Conservation (phyloP, 345 rosid species). For the Salix purpurea region DNA sequence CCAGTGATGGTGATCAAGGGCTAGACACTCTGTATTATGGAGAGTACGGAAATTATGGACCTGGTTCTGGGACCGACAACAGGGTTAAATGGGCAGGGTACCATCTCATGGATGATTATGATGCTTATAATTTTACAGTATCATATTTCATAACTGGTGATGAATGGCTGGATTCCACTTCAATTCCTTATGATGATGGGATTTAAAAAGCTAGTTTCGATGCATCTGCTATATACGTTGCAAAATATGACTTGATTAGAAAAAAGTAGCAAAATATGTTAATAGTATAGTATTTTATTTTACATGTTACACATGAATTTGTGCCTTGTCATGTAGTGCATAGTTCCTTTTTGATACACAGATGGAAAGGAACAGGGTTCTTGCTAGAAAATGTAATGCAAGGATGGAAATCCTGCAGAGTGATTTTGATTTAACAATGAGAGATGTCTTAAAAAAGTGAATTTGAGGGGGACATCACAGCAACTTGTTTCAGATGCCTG, state of each 20-base stretch:
- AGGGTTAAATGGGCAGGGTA: constrained; percentile 38
- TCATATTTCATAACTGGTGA: constrained; percentile 63
- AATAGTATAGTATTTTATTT: neutral
- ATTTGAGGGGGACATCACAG: neutral
- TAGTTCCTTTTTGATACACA: neutral
- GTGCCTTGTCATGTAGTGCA: neutral
- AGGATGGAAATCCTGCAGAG: neutral
- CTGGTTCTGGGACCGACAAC: constrained; percentile 52
- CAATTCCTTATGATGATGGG: constrained; percentile 67
- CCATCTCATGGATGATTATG: constrained; percentile 58
- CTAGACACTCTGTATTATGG: constrained; percentile 63
- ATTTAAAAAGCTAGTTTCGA: constrained; percentile 28
- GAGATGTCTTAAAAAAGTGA: neutral
- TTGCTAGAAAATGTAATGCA: neutral
- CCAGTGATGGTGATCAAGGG: constrained; percentile 36
- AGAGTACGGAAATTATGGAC: constrained; percentile 74
- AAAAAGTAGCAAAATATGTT: neutral
- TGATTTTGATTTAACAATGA: neutral
- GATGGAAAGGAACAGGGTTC: neutral
- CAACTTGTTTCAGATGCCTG: neutral
- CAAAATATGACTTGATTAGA: too few species aligned
- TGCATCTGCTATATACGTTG: neutral
- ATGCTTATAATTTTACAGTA: constrained; percentile 61
- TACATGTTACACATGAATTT: neutral
- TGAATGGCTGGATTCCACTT: constrained; percentile 75